phyloP scores from a whole-genome alignment of 108 stramenopile genomes.

The Mayamaea pseudoterrestris region DNA sequence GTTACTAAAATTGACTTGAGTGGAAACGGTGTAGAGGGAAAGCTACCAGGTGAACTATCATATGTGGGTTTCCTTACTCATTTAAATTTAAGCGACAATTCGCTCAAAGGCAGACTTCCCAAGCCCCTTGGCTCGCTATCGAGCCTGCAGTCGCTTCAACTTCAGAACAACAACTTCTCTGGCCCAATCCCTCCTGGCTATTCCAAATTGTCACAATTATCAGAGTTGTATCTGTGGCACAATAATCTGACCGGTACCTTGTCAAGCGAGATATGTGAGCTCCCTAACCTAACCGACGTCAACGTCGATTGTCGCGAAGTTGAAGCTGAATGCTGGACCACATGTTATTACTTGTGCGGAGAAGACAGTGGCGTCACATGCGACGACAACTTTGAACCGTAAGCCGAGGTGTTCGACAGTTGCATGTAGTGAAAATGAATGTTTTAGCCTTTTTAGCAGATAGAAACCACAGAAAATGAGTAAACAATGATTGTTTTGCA shows the following conservation, averaged over 20 bases:
- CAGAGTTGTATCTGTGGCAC: neutral
- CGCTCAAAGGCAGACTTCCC: neutral
- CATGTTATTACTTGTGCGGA: neutral
- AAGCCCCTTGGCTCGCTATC: neutral
- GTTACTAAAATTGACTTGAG: neutral
- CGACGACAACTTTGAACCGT: too few species aligned
- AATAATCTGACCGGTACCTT: neutral
- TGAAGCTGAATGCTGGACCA: neutral
- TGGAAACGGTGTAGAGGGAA: neutral
- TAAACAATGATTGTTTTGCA: too few species aligned
- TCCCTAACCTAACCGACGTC: neutral
- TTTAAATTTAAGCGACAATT: constrained; percentile 1
- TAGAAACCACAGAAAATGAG: too few species aligned
- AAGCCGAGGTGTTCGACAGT: too few species aligned
- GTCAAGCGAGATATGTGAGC: neutral
- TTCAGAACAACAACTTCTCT: neutral
- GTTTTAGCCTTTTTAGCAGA: too few species aligned
- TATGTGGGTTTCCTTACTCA: neutral
- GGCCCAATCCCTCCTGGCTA: neutral
- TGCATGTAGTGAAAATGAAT: too few species aligned
- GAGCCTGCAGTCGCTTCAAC: neutral
- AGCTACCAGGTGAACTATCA: neutral
- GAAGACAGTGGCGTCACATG: too few species aligned
- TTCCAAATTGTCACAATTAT: neutral
- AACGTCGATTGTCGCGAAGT: neutral